Base-by-base conservation (phyloP, 345 rosid genomes). In the Brassica rapa region DNA sequence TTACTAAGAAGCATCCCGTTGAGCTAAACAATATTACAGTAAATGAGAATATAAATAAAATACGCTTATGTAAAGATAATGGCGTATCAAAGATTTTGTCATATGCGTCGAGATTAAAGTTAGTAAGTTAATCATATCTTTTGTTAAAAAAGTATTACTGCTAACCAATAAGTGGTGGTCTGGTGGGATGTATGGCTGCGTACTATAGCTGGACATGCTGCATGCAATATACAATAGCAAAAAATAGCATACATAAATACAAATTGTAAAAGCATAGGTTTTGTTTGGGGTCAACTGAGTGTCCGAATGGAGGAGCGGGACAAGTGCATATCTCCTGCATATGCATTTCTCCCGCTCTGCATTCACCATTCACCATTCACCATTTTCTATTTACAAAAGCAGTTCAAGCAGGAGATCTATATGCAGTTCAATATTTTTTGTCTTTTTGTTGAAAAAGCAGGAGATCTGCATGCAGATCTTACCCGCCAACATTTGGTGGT, bases 71-170 rank as follows among this genome's bases (percentile, higher is more conserved):
- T 24, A 24, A 69, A 62, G 75, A 53, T 55, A 71, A 25, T 53
- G 66, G 71, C 64, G 70, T 62, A 70, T 70, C 57, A 35, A 69
- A 39, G 16, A 10, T 32, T 62, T 53, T 62, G 37, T 69, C 43
- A 15, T 39, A 39, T 14, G 66, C 33, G 4, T 71, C 24, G 12
- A 70, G 37, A 14, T 71, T 35, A 30, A 53, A 69, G 46, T 29
- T 2, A 68, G 16, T 62, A 15, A 14, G 39, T 61, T 32, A 27
- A 6, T 59, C 32, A 24, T 24, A 59, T 59, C 4, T 56, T 21
- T 56, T 8, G 62, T 21, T 21, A 3, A 19, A 7, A 19, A 19
- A 2, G 3, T 56, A 56, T 56, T 4, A n/a, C 0, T 53, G 1
- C 6, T 23, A 23, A 57, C 30, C 25, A 55, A 55, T 19, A 19